Evolutionary conservation across 2,329 filamentous ascomycete genomes (phyloP).

Genomic region (Fusarium brachygibbosum): DNA sequence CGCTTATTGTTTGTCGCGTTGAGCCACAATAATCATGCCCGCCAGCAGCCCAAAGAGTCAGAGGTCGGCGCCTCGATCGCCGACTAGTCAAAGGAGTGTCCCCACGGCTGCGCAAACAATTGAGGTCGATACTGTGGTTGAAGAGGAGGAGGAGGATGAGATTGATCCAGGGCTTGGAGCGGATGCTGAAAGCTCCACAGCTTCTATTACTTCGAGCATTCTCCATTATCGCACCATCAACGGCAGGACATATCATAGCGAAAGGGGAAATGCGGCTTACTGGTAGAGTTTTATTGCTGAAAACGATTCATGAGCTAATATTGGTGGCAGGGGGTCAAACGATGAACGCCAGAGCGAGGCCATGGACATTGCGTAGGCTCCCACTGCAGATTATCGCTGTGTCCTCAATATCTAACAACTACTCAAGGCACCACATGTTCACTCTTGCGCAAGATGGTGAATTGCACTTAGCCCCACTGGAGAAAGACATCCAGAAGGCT

Average conservation of each 20-base stretch:
- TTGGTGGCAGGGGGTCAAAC: slow-evolving; percentile 7
- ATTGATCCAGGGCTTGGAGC: slow-evolving; percentile 16
- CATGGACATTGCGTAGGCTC: slow-evolving; percentile 23
- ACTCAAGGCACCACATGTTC: slow-evolving; percentile 17
- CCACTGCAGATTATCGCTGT: too few relatives aligned
- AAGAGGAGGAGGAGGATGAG: slow-evolving; percentile 12
- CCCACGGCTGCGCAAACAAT: neutral
- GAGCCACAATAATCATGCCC: neutral
- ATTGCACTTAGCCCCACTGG: slow-evolving; percentile 14
- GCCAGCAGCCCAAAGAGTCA: slow-evolving; percentile 13
- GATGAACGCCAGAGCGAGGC: slow-evolving; percentile 27
- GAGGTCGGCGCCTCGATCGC: neutral
- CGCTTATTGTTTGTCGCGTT: neutral
- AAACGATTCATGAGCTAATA: neutral
- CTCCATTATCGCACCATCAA: slow-evolving; percentile 29
- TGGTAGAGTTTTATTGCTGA: neutral
- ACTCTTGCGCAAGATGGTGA: slow-evolving; percentile 22
- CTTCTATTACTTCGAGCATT: slow-evolving; percentile 25
- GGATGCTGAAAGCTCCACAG: slow-evolving; percentile 17
- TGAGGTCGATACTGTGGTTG: slow-evolving; percentile 12
- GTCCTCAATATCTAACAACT: neutral
- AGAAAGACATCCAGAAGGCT: neutral
- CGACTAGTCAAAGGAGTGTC: neutral
- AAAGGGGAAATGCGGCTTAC: slow-evolving; percentile 27
- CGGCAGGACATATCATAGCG: slow-evolving; percentile 21